Evolutionary conservation across 306 rosid genomes (phyloP), one percentile per base, ranked within the genome.

Genomic region (Comarum palustre): DNA sequence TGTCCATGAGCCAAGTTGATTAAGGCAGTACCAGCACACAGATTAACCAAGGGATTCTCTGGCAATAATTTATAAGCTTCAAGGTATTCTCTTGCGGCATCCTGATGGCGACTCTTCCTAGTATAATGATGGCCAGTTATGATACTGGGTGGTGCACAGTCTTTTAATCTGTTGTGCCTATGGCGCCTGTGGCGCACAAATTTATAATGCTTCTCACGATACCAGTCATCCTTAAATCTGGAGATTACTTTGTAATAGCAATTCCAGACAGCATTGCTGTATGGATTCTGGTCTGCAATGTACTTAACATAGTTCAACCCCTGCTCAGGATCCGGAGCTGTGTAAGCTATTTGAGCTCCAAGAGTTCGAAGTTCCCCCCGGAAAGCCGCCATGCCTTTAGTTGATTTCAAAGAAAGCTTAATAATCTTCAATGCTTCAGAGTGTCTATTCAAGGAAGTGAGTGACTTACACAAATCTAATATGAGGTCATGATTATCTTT

Each of bases 281-380:
- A 84, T 17, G 96, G 90, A 77, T 94, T 82, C 80, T 85, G 96
- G 77, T 80, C 87, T 66, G 90, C 97, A 82, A 87, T 84, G 82
- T 83, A 76, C 80, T 86, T 94, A 60, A 92, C 98, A 78, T 87
- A 94, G 84, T 86, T 87, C 75, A 91, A 91, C 39, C 95, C 96
- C 63, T 81, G 95, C 84, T 88, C 90, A 57, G 98, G 94, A 82
- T 91, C 97, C 1, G 88, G 84, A 62, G 88, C 82, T 81, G 82
- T 83, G 88, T 88, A 94, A 55, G 98, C 97, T 76, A 94, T 86
- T 81, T 91, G 95, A 84, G 95, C 92, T 74, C 97, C 98, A 67
- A 94, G 97, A 59, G 88, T 85, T 51, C 84, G 86, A 67, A 94
- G 90, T 74, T 88, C 88, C 82, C 87, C 92, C 68, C 84, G 90